phyloP scores from a whole-genome alignment of 208 protist species.

The Naegleria lovaniensis region DNA sequence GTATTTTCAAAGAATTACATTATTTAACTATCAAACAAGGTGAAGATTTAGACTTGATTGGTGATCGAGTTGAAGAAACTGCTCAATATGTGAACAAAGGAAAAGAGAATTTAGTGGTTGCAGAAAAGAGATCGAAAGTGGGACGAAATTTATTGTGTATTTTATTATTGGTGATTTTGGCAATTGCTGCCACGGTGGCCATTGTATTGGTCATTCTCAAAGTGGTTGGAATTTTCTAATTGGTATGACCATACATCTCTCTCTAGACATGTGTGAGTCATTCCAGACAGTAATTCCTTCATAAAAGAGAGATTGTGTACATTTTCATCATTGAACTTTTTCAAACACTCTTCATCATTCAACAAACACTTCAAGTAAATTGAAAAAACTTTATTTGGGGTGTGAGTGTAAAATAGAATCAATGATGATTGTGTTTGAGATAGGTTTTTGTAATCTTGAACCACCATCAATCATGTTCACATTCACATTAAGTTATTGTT shows the following conservation, averaged over 20 bases:
- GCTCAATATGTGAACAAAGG: background rate
- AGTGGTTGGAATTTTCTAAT: background rate
- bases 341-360: no score
- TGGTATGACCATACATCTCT: no score
- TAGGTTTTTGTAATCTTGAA: background rate
- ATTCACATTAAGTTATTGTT: background rate
- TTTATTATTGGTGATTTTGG: background rate
- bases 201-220: background rate
- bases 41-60: background rate
- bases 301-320: no score
- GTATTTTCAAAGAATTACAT: constrained; percentile 11
- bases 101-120: background rate
- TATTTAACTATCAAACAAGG: background rate
- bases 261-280: no score
- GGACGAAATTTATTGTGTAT: constrained; percentile 21
- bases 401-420: background rate
- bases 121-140: background rate
- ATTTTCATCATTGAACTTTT: no score
- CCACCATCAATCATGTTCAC: background rate
- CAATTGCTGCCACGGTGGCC: background rate
- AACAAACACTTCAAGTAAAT: no score
- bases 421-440: background rate
- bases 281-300: no score
- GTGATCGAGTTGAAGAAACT: background rate
- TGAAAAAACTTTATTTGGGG: background rate